Percentiles rank a stretch among this genome's conserved stretches.
These are phyloP conservation scores for Insectozyma bohioensis DNA, from an alignment of 1,139 yeast species.

Conservation along the genomic window DNA sequence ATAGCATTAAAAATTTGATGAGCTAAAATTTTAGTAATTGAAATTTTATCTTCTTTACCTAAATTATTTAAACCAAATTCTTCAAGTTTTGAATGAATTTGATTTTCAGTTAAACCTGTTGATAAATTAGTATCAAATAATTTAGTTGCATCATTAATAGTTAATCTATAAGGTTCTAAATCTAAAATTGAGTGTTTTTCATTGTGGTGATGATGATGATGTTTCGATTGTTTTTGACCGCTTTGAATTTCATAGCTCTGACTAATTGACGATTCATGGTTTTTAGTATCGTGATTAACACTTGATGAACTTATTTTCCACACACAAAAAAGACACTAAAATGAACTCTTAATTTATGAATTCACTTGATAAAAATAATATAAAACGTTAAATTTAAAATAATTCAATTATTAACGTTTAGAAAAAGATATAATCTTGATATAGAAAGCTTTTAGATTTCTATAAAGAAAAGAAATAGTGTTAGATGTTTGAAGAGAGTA, in stretches of 20 bases:
- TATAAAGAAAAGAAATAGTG: too few relatives aligned
- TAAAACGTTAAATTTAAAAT: too few relatives aligned
- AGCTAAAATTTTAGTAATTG: constrained; percentile 56
- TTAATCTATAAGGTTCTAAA: constrained; percentile 33
- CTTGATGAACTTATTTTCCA: constrained; percentile 4
- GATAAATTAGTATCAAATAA: constrained; percentile 38
- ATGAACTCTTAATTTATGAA: too few relatives aligned
- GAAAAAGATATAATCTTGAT: too few relatives aligned
- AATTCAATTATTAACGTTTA: too few relatives aligned
- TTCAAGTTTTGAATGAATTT: constrained; percentile 26
- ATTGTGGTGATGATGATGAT: neutral
- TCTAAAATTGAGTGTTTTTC: neutral
- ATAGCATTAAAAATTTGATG: constrained; percentile 79
- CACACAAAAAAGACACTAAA: too few relatives aligned
- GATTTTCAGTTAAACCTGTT: constrained; percentile 46
- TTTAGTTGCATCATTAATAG: constrained; percentile 33
- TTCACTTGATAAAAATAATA: too few relatives aligned
- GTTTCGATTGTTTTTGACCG: constrained; percentile 12
- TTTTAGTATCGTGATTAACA: constrained; percentile 1
- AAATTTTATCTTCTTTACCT: constrained; percentile 61
- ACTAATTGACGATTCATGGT: constrained; percentile 11
- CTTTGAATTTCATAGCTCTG: constrained; percentile 12
- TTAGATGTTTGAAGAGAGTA: too few relatives aligned
- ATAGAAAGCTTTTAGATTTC: too few relatives aligned
- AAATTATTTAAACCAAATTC: constrained; percentile 59